Conservation (phyloP, 139 green algal species). For the Chlorella ohadii region DNA sequence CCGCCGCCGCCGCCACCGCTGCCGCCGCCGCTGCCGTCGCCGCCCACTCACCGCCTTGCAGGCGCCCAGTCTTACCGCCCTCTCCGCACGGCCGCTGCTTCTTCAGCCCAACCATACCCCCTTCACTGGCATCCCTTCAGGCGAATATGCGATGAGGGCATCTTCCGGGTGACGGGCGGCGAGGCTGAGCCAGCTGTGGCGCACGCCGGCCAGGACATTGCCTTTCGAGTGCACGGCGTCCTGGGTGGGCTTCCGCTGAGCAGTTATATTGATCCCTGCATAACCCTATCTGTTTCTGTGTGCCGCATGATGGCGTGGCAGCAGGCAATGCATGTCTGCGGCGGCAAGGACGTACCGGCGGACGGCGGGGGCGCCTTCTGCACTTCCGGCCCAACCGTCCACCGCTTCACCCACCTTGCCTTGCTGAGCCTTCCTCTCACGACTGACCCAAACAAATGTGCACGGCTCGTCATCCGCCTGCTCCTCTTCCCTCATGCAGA, state of each 20-base stretch:
- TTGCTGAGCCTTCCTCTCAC: too few relatives aligned
- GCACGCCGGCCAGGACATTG: neutral
- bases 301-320: neutral
- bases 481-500: neutral
- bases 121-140: neutral
- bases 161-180: neutral
- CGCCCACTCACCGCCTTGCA: too few relatives aligned
- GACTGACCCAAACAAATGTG: too few relatives aligned
- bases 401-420: neutral
- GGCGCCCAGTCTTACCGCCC: too few relatives aligned
- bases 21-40: neutral
- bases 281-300: too few relatives aligned
- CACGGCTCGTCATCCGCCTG: too few relatives aligned
- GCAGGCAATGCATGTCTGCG: neutral
- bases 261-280: too few relatives aligned
- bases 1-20: neutral
- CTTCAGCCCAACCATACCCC: neutral
- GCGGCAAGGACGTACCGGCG: neutral
- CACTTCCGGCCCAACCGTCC: neutral
- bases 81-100: too few relatives aligned
- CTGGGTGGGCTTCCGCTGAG: neutral
- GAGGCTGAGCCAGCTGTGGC: neutral
- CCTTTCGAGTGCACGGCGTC: neutral
- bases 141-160: constrained; percentile 1
- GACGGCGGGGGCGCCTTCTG: neutral